Conservation (phyloP, 2,329 filamentous ascomycete species). For the Colletotrichum cuscutae region DNA sequence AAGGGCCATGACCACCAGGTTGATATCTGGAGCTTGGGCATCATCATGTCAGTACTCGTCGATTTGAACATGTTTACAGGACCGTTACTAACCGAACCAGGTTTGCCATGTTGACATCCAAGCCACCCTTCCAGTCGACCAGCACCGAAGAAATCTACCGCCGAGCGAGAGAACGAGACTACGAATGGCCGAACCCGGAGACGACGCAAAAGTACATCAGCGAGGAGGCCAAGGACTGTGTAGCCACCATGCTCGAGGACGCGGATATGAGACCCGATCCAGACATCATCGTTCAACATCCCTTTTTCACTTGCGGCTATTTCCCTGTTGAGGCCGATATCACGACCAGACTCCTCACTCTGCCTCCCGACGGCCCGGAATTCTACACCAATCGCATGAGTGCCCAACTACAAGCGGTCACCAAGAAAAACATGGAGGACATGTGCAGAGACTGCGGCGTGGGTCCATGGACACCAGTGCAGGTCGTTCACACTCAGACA, state of each 20-base stretch:
- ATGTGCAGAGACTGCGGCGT: conserved; percentile 69
- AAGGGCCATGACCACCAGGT: conserved; percentile 98
- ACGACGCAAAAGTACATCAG: conserved; percentile 77
- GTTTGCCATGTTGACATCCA: conserved; percentile 96
- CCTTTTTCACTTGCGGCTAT: conserved; percentile 82
- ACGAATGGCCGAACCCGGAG: conserved; percentile 79
- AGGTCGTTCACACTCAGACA: conserved; percentile 63
- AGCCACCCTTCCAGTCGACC: conserved; percentile 94
- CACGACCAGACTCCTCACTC: conserved; percentile 65
- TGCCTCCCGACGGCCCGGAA: conserved; percentile 65
- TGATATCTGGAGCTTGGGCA: conserved; percentile 97
- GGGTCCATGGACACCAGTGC: conserved; percentile 61
- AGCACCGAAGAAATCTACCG: conserved; percentile 88
- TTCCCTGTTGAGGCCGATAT: conserved; percentile 73
- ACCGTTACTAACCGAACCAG: conserved; percentile 53
- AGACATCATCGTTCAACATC: conserved; percentile 81
- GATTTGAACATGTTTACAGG: too few relatives aligned
- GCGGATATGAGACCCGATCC: conserved; percentile 80
- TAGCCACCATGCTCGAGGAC: conserved; percentile 79
- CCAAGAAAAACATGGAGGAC: conserved; percentile 63
- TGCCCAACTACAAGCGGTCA: conserved; percentile 55
- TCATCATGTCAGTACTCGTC: conserved; percentile 80
- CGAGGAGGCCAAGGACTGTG: conserved; percentile 80
- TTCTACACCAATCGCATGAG: conserved; percentile 64
- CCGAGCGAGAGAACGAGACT: conserved; percentile 76